phyloP scores from a whole-genome alignment of 805 yeast species.

The Hanseniaspora lindneri region DNA sequence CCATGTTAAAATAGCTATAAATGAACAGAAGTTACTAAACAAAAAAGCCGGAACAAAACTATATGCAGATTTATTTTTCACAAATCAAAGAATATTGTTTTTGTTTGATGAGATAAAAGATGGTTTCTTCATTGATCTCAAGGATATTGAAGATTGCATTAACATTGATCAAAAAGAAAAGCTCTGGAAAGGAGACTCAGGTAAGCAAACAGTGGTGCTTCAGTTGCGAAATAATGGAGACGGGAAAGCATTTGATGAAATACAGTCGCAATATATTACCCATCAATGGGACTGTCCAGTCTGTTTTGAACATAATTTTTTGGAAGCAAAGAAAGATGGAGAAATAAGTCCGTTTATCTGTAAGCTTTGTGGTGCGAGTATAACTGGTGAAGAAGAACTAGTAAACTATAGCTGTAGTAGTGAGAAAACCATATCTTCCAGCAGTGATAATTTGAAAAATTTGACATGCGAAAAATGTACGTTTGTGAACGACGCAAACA shows the following conservation, averaged over 20 bases:
- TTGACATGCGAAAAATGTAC: constrained; percentile 4
- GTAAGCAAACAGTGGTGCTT: neutral
- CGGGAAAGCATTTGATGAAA: neutral
- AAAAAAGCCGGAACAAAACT: neutral
- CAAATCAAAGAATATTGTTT: neutral
- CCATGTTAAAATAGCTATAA: neutral
- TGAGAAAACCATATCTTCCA: neutral
- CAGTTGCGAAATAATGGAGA: too few relatives aligned
- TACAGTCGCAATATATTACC: neutral
- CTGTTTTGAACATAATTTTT: neutral
- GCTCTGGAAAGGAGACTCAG: neutral
- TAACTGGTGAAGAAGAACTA: neutral
- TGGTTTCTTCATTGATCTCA: neutral
- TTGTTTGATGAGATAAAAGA: neutral
- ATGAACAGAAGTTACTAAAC: neutral
- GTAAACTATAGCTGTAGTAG: neutral
- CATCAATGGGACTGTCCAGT: neutral
- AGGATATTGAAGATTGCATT: neutral
- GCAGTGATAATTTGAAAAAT: neutral
- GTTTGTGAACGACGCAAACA: neutral
- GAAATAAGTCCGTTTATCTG: neutral
- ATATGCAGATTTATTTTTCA: neutral
- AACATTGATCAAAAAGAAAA: neutral
- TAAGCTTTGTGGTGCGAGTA: neutral
- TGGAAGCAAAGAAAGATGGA: neutral